A percentile compares a stretch with the other conserved stretches of the same genome.
phyloP scores from a whole-genome alignment of 768 basidiomycete genomes.

The Saitozyma sp. region DNA sequence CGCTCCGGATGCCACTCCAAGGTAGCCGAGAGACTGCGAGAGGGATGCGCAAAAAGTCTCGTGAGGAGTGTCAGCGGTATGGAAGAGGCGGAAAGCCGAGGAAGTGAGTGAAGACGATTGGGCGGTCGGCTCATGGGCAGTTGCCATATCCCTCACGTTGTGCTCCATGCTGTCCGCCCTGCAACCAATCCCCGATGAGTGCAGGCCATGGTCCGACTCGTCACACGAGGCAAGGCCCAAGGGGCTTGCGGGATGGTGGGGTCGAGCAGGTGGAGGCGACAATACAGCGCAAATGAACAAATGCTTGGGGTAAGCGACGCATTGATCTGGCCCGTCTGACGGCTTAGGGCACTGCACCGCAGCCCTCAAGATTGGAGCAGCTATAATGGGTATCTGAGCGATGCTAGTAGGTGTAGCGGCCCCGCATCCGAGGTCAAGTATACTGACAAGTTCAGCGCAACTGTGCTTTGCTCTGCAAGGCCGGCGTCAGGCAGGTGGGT shows the following conservation, averaged over 20 bases:
- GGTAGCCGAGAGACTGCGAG: slow-evolving; percentile 10
- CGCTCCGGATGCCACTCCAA: slow-evolving; percentile 26
- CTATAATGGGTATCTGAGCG: slow-evolving; percentile 45
- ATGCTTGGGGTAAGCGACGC: slow-evolving; percentile 28
- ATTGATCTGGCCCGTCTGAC: slow-evolving; percentile 2
- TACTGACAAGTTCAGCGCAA: slow-evolving; percentile 28
- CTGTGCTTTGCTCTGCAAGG: slow-evolving; percentile 41
- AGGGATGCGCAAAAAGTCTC: background rate
- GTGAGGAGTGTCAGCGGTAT: background rate
- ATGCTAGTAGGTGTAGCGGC: slow-evolving; percentile 33
- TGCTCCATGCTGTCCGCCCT: slow-evolving; percentile 45
- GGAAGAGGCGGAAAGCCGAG: slow-evolving; percentile 17
- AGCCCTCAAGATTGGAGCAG: slow-evolving; percentile 51
- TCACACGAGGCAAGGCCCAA: background rate
- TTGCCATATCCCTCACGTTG: slow-evolving; percentile 45
- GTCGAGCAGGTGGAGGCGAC: background rate
- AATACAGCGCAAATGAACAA: background rate
- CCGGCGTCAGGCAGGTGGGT: slow-evolving; percentile 30
- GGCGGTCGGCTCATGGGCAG: slow-evolving; percentile 16
- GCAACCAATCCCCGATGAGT: slow-evolving; percentile 41
- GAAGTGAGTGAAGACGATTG: slow-evolving; percentile 6
- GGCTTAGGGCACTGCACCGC: slow-evolving; percentile 39
- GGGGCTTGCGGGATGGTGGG: background rate
- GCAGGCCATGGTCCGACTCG: slow-evolving; percentile 23
- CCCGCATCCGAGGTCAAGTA: too few species aligned